Evolutionary conservation across 306 rosid species (phyloP), one percentile per base, ranked within the genome.

Genomic region (Castanea sativa): DNA sequence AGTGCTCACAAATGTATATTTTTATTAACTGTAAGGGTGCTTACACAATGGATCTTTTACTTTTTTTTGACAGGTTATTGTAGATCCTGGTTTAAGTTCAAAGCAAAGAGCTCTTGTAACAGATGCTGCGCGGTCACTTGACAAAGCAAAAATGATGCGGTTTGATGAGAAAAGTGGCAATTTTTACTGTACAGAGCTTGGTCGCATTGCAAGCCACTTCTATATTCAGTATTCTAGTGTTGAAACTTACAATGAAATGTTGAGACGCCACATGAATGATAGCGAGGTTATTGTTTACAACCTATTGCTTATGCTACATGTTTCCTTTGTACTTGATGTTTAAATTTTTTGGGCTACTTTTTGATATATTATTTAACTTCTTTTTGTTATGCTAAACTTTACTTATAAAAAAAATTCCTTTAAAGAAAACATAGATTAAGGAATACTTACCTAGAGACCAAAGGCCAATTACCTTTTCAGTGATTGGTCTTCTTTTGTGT

Each of bases 121-220:
- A 76, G 99, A 92, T 85, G 97, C 97, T 83, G 99, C 99, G 71
- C 97, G 99, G 71, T 84, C 97, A 57, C 97, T 94, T 56, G 99
- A 94, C 87, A 92, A 90, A 84, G 97, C 99, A 69, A 94, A 91
- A 87, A 94, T 94, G 99, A 94, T 94, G 97, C 95, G 99, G 55
- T 94, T 94, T 90, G 99, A 94, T 84, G 99, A 94, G 84, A 94
- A 92, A 90, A 94, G 97, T 81, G 99, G 99, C 85, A 94, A 92
- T 78, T 94, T 94, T 83, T 94, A 92, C 83, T 94, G 99, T 83
- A 94, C 99, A 15, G 99, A 94, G 94, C 97, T 94, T 74, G 99
- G 99, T 84, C 99, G 99, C 86, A 94, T 94, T 86, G 99, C 99
- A 43, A 94, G 99, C 85, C 99, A 94, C 90, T 94, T 94, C 86